phyloP scores from a whole-genome alignment of 441 rosid species.

The Dalechampia spathulata region DNA sequence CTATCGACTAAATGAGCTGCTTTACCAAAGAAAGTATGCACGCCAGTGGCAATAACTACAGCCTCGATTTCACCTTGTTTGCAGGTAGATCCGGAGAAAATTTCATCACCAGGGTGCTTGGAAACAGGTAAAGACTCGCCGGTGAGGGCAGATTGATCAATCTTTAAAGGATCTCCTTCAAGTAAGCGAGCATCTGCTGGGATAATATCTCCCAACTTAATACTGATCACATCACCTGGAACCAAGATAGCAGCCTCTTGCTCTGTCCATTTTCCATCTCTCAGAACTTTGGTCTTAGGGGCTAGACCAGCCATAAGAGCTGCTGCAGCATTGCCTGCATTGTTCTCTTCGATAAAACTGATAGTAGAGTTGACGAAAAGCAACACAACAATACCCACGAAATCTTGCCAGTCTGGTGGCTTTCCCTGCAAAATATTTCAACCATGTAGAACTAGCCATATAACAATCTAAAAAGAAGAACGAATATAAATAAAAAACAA shows the following conservation, averaged over 20 bases:
- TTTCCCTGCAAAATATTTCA: slow-evolving; percentile 41
- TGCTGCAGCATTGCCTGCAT: slow-evolving; percentile 92
- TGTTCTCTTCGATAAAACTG: slow-evolving; percentile 83
- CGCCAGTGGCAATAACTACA: slow-evolving; percentile 90
- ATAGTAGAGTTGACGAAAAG: slow-evolving; percentile 87
- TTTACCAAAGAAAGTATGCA: slow-evolving; percentile 93
- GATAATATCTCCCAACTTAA: slow-evolving; percentile 84
- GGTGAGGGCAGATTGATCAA: slow-evolving; percentile 85
- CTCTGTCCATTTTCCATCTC: slow-evolving; percentile 80
- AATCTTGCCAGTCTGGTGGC: slow-evolving; percentile 93
- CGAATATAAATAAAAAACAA: too few species aligned
- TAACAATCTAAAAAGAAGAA: neutral
- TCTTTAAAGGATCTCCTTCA: slow-evolving; percentile 88
- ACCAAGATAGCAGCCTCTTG: slow-evolving; percentile 80
- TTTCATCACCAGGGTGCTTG: slow-evolving; percentile 62
- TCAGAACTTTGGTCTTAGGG: slow-evolving; percentile 85
- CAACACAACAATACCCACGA: slow-evolving; percentile 61
- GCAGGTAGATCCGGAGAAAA: slow-evolving; percentile 90
- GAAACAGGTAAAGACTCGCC: slow-evolving; percentile 85
- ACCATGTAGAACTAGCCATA: neutral
- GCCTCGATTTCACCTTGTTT: slow-evolving; percentile 96
- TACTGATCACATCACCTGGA: slow-evolving; percentile 83
- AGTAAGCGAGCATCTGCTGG: slow-evolving; percentile 94
- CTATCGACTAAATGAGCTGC: slow-evolving; percentile 94
- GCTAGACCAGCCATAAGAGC: slow-evolving; percentile 98